Conservation (phyloP, 2,329 filamentous ascomycete species). For the Alternaria tenuissima region DNA sequence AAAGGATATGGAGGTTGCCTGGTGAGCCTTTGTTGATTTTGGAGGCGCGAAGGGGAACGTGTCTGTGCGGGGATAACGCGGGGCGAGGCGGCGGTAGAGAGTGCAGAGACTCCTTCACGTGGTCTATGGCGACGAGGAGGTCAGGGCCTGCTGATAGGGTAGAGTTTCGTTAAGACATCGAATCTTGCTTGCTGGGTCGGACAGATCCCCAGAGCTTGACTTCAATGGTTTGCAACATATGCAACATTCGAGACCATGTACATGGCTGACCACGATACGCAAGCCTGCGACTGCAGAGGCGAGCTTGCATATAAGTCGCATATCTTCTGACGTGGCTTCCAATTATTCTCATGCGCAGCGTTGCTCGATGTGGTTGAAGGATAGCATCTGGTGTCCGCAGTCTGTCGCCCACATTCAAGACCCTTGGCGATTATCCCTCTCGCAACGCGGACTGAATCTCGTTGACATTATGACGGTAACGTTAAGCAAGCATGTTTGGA, state of each 20-base stretch:
- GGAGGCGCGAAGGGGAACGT: background rate
- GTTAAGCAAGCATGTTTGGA: background rate
- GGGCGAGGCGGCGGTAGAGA: background rate
- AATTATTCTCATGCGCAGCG: background rate
- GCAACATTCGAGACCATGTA: background rate
- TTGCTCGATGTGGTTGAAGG: too few relatives aligned
- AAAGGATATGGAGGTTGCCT: background rate
- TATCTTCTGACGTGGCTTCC: background rate
- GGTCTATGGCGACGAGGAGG: background rate
- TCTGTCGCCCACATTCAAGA: background rate
- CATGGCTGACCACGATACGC: background rate
- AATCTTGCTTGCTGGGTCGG: background rate
- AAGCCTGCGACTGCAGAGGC: background rate
- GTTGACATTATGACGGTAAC: background rate
- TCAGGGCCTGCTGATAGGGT: background rate
- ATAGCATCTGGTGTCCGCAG: background rate
- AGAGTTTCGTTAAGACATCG: background rate
- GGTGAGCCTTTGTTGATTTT: background rate
- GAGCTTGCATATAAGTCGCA: background rate
- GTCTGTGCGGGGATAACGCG: background rate
- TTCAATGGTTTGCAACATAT: background rate
- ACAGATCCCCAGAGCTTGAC: background rate
- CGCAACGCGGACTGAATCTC: background rate
- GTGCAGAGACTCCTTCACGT: background rate
- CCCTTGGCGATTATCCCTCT: background rate